These are phyloP conservation scores for Rhodofomes roseus DNA, from an alignment of 1,284 basidiomycete species.

Conservation along the genomic window DNA sequence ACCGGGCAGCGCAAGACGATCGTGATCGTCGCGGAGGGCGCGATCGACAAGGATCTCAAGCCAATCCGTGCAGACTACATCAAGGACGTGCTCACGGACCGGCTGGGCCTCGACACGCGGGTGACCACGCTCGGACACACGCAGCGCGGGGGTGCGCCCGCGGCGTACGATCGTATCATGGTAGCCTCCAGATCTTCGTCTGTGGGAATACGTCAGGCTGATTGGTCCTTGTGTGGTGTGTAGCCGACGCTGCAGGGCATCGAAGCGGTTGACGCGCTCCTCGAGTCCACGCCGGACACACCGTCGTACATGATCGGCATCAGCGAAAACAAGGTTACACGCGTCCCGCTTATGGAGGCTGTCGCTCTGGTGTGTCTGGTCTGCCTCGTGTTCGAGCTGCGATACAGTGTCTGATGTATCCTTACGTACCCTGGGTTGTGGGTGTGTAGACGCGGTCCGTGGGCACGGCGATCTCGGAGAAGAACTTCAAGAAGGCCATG, in stretches of 20 bases:
- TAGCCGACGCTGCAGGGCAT: slow-evolving; percentile 94
- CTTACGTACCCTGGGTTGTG: neutral
- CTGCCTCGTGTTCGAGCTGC: neutral
- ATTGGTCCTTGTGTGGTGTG: neutral
- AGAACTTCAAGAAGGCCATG: slow-evolving; percentile 88
- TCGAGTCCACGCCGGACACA: slow-evolving; percentile 86
- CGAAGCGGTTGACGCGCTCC: slow-evolving; percentile 87
- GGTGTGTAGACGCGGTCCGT: slow-evolving; percentile 76
- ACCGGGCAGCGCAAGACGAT: slow-evolving; percentile 97
- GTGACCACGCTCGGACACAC: slow-evolving; percentile 99
- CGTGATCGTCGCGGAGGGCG: slow-evolving; percentile 97
- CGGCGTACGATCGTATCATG: slow-evolving; percentile 89
- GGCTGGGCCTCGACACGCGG: slow-evolving; percentile 90
- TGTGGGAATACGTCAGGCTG: slow-evolving; percentile 60
- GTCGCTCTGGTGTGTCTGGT: slow-evolving; percentile 42
- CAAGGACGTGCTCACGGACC: slow-evolving; percentile 83
- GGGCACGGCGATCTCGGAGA: slow-evolving; percentile 76
- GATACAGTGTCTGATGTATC: too few species aligned
- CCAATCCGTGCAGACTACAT: slow-evolving; percentile 91
- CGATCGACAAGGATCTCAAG: slow-evolving; percentile 83
- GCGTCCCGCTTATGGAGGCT: slow-evolving; percentile 90
- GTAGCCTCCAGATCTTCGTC: slow-evolving; percentile 39
- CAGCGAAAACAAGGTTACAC: slow-evolving; percentile 92
- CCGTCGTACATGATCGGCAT: slow-evolving; percentile 98
- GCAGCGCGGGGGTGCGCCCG: slow-evolving; percentile 91